Evolutionary conservation across 2,329 filamentous ascomycete genomes (phyloP).

Genomic region (Botryotinia narcissicola): DNA sequence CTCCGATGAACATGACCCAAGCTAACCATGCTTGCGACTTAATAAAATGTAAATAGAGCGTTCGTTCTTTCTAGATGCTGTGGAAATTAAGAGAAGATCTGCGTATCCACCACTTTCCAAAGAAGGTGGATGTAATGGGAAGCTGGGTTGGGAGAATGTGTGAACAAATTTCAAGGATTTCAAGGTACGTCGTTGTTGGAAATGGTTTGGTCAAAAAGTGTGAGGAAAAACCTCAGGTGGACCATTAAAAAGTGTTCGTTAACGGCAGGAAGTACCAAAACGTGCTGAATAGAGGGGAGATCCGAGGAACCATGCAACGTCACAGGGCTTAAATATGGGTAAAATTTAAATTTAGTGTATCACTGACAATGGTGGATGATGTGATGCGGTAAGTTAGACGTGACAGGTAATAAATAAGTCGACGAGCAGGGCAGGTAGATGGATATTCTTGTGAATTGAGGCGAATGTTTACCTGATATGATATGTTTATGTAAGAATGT

Average conservation of each 20-base stretch:
- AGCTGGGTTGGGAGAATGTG: not conserved
- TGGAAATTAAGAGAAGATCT: not conserved
- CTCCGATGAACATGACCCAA: slow-evolving; percentile 48
- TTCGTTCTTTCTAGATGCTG: not conserved
- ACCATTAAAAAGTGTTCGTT: slow-evolving; percentile 9
- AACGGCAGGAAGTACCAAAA: not conserved
- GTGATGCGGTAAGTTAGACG: not conserved
- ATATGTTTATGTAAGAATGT: not conserved
- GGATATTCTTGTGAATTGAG: not conserved
- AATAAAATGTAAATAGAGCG: not conserved
- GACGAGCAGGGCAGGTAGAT: not conserved
- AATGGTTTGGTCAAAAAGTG: slow-evolving; percentile 5
- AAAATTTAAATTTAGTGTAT: not conserved
- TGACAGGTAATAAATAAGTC: not conserved
- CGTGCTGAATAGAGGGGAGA: slow-evolving; percentile 1
- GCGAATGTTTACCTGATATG: not conserved
- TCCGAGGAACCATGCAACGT: slow-evolving; percentile 6
- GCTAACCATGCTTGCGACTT: slow-evolving; percentile 33
- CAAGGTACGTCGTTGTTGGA: slow-evolving; percentile 11
- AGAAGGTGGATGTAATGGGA: not conserved
- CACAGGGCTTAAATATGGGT: not conserved
- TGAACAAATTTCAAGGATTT: not conserved
- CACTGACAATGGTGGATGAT: not conserved
- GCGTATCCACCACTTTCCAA: slow-evolving; percentile 6
- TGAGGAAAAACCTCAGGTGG: slow-evolving; percentile 7